These are phyloP conservation scores for Aspergillus ruber DNA, from an alignment of 2,329 filamentous ascomycete genomes.

Conservation along the genomic window DNA sequence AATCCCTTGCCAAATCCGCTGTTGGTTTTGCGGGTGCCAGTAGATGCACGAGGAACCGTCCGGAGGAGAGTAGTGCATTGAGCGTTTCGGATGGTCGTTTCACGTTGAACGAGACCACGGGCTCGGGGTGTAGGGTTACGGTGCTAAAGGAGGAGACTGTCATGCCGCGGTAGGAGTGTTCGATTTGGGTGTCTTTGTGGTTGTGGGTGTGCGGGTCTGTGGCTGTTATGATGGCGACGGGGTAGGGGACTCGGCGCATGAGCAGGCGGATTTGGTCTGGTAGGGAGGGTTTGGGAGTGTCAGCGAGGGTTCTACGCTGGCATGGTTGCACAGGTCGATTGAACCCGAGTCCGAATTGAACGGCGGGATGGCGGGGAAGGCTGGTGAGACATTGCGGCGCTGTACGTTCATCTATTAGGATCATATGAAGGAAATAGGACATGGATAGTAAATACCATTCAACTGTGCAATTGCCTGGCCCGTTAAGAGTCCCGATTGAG, in stretches of 20 bases:
- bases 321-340: slow-evolving; percentile 2
- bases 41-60: slow-evolving; percentile 48
- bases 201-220: slow-evolving; percentile 24
- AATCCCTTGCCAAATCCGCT: slow-evolving; percentile 33
- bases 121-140: slow-evolving; percentile 49
- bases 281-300: slow-evolving; percentile 11
- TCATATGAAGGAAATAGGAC: too few species aligned
- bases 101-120: slow-evolving; percentile 58
- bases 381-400: background rate
- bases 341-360: background rate
- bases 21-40: slow-evolving; percentile 30
- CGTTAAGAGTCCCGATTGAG: slow-evolving; percentile 13
- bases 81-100: slow-evolving; percentile 51
- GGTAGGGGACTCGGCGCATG: slow-evolving; percentile 52
- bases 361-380: background rate
- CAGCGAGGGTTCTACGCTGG: slow-evolving; percentile 14
- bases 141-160: slow-evolving; percentile 59
- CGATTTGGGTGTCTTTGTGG: slow-evolving; percentile 7
- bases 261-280: slow-evolving; percentile 37
- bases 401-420: background rate
- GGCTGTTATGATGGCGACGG: slow-evolving; percentile 52
- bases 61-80: slow-evolving; percentile 43
- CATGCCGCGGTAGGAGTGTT: slow-evolving; percentile 41
- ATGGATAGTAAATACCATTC: background rate
- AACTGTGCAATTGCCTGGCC: slow-evolving; percentile 7